Conservation (phyloP, 441 rosid genomes). For the Capsella rubella region DNA sequence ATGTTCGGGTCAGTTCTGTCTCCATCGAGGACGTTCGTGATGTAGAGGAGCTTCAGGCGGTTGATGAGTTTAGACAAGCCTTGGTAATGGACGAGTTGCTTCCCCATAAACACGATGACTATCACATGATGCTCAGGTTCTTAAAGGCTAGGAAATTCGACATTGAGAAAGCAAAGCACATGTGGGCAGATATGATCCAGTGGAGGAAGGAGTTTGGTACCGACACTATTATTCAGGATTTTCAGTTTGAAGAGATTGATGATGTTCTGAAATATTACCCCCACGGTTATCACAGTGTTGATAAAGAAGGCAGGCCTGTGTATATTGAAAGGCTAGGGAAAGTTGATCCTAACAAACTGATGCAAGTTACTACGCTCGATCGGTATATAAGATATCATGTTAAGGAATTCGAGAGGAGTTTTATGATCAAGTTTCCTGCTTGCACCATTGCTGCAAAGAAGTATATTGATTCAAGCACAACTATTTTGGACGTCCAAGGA, state of each 20-base stretch:
- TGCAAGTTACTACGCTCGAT: constrained; percentile 90
- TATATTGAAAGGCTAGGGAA: constrained; percentile 94
- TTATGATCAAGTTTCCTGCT: constrained; percentile 87
- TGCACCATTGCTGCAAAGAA: constrained; percentile 93
- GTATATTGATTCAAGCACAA: constrained; percentile 95
- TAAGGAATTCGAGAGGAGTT: constrained; percentile 88
- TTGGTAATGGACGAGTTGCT: constrained; percentile 84
- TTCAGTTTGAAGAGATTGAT: constrained; percentile 77
- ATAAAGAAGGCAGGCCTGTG: constrained; percentile 94
- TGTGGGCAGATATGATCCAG: constrained; percentile 99
- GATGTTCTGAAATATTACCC: constrained; percentile 92
- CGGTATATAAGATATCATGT: constrained; percentile 92
- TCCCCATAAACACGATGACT: constrained; percentile 79
- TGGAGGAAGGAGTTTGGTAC: constrained; percentile 97
- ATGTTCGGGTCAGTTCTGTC: constrained; percentile 92
- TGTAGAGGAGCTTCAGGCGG: constrained; percentile 86
- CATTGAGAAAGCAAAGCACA: constrained; percentile 88
- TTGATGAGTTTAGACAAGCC: constrained; percentile 86
- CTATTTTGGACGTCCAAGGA: constrained; percentile 97
- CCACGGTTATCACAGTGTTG: constrained; percentile 97
- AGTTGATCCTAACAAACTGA: constrained; percentile 89
- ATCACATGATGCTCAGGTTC: constrained; percentile 96
- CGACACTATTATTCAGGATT: constrained; percentile 84
- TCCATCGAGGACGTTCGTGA: constrained; percentile 96
- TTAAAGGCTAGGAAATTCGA: constrained; percentile 95